These are phyloP conservation scores for Myrmaecium sp. DNA, from an alignment of 2,329 filamentous ascomycete genomes.

Conservation along the genomic window DNA sequence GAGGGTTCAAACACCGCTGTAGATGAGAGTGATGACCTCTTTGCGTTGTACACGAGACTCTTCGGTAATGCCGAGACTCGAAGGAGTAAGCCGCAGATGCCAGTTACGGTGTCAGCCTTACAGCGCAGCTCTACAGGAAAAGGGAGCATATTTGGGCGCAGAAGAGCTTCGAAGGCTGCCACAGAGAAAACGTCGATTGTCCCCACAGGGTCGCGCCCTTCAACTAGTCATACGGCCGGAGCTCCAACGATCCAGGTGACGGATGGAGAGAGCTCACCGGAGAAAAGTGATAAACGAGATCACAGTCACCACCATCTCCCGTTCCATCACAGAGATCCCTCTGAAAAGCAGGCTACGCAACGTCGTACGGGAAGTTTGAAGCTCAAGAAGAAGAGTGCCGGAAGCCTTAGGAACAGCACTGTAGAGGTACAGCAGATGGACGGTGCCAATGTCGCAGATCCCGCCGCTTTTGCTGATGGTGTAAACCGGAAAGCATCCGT, in stretches of 20 bases:
- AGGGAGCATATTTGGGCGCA: slow-evolving; percentile 61
- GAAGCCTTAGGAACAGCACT: slow-evolving; percentile 18
- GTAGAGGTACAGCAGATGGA: slow-evolving; percentile 9
- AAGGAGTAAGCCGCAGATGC: slow-evolving; percentile 19
- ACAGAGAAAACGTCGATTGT: slow-evolving; percentile 21
- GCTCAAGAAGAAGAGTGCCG: slow-evolving; percentile 20
- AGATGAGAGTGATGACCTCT: slow-evolving; percentile 70
- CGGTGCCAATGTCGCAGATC: slow-evolving; percentile 10
- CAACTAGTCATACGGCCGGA: slow-evolving; percentile 12
- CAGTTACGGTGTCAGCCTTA: slow-evolving; percentile 37
- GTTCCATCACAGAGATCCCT: slow-evolving; percentile 15
- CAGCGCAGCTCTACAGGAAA: slow-evolving; percentile 43
- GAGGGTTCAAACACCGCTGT: slow-evolving; percentile 76
- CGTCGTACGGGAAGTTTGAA: slow-evolving; percentile 20
- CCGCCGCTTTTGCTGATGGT: slow-evolving; percentile 10
- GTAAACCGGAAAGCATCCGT: too few species aligned
- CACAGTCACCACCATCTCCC: slow-evolving; percentile 18
- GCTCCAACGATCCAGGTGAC: slow-evolving; percentile 66
- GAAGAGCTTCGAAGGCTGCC: slow-evolving; percentile 25
- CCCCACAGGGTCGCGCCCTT: slow-evolving; percentile 7
- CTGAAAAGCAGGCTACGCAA: slow-evolving; percentile 17
- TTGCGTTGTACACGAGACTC: slow-evolving; percentile 64
- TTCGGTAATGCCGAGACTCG: slow-evolving; percentile 45
- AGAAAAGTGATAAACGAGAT: slow-evolving; percentile 13
- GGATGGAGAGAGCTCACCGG: slow-evolving; percentile 41